Evolutionary conservation across 208 protist genomes (phyloP).

Genomic region (Crithidia acanthocephali): DNA sequence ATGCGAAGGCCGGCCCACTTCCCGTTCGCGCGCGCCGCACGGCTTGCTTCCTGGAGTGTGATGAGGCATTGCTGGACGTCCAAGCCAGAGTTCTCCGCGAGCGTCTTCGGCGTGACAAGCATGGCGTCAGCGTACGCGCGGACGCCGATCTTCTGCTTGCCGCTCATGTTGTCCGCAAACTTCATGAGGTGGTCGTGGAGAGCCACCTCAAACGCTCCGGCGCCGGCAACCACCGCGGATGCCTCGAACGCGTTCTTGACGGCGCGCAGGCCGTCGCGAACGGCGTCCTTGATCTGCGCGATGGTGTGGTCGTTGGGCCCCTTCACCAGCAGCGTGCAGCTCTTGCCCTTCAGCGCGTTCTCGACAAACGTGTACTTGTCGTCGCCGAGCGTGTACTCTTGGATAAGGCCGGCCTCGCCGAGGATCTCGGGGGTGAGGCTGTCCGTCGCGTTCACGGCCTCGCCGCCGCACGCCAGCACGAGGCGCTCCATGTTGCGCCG

Average conservation of each 20-base stretch:
- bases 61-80: slow-evolving; percentile 98
- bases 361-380: slow-evolving; percentile 99
- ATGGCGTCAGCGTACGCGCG: slow-evolving; percentile 99
- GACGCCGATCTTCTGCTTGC: slow-evolving; percentile 97
- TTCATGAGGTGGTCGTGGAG: slow-evolving; percentile 94
- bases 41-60: slow-evolving; percentile 93
- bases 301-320: slow-evolving; percentile 99
- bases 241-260: slow-evolving; percentile 99
- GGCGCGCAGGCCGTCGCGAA: slow-evolving; percentile 99
- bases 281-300: slow-evolving; percentile 99
- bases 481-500: slow-evolving; percentile 99
- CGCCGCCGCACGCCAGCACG: slow-evolving; percentile 97
- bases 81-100: slow-evolving; percentile 98
- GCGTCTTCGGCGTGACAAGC: slow-evolving; percentile 98
- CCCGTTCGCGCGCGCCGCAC: slow-evolving; percentile 59
- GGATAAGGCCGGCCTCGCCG: slow-evolving; percentile 97
- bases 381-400: slow-evolving; percentile 98
- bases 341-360: slow-evolving; percentile 95
- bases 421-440: slow-evolving; percentile 95
- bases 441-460: slow-evolving; percentile 98
- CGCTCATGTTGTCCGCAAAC: slow-evolving; percentile 84
- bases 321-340: slow-evolving; percentile 99
- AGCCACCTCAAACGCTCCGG: slow-evolving; percentile 98
- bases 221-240: slow-evolving; percentile 95
- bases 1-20: slow-evolving; percentile 97